Conservation (phyloP, 75 land plant species). For the Pinus tabuliformis region DNA sequence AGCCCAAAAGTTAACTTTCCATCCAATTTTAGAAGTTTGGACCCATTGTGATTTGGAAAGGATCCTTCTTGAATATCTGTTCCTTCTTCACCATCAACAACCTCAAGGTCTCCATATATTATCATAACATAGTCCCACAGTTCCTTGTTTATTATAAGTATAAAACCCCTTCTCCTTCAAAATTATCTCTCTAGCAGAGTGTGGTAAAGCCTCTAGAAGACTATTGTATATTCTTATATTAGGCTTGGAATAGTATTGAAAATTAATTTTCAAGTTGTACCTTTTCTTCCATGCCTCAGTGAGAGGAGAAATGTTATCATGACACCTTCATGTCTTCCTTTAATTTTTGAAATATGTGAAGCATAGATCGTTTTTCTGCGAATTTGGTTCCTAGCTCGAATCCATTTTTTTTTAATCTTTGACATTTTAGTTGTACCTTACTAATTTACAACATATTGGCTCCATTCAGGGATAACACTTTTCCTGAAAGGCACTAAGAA, state of each 20-base stretch:
- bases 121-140: slow-evolving; percentile 18
- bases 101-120: slow-evolving; percentile 52
- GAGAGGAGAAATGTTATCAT: too few species aligned
- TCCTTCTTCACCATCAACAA: slow-evolving; percentile 74
- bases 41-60: not conserved
- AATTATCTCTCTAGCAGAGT: slow-evolving; percentile 28
- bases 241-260: slow-evolving; percentile 28
- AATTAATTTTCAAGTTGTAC: slow-evolving; percentile 52
- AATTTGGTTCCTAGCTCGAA: too few species aligned
- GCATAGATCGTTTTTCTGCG: too few species aligned
- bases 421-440: too few species aligned
- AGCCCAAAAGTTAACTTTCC: not conserved
- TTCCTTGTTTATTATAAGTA: slow-evolving; percentile 21
- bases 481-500: too few species aligned
- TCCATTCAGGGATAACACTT: too few species aligned
- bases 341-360: too few species aligned
- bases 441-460: too few species aligned
- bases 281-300: slow-evolving; percentile 68
- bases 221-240: slow-evolving; percentile 9
- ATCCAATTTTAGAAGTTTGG: slow-evolving; percentile 4
- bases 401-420: too few species aligned
- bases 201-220: slow-evolving; percentile 26
- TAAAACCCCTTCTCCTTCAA: slow-evolving; percentile 29
- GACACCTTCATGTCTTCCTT: too few species aligned
- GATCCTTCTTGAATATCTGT: slow-evolving; percentile 30